Evolutionary conservation across 2,329 filamentous ascomycete species (phyloP).

Genomic region (Calcarisporium arbuscula): DNA sequence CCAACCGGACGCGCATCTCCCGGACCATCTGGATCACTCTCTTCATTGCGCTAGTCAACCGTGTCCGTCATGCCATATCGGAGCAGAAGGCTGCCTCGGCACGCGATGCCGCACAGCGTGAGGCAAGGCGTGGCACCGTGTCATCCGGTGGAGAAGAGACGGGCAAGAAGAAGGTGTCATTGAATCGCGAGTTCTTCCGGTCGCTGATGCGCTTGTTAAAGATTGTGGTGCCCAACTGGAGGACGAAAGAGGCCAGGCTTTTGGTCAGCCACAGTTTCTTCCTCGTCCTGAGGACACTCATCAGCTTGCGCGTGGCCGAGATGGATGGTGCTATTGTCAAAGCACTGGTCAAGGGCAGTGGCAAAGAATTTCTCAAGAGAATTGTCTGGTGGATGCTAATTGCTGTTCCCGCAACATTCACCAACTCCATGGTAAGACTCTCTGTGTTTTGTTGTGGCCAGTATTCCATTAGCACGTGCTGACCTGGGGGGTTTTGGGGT

Average conservation of each 20-base stretch:
- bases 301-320: slow-evolving; percentile 92
- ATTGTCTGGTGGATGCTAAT: slow-evolving; percentile 99
- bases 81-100: slow-evolving; percentile 83
- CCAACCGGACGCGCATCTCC: slow-evolving; percentile 75
- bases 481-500: not conserved
- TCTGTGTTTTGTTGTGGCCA: not conserved
- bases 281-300: slow-evolving; percentile 79
- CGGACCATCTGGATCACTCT: slow-evolving; percentile 78
- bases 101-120: slow-evolving; percentile 55
- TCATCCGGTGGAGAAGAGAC: slow-evolving; percentile 29
- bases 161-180: slow-evolving; percentile 73
- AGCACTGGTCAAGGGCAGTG: slow-evolving; percentile 83
- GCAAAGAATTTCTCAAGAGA: slow-evolving; percentile 79
- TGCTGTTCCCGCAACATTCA: slow-evolving; percentile 91
- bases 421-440: slow-evolving; percentile 90
- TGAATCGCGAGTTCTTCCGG: slow-evolving; percentile 77
- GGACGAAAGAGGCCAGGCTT: slow-evolving; percentile 79
- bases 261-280: slow-evolving; percentile 91
- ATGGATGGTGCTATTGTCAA: slow-evolving; percentile 93
- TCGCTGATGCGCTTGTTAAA: slow-evolving; percentile 70
- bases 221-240: slow-evolving; percentile 88
- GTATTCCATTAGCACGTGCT: not conserved
- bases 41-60: slow-evolving; percentile 73
- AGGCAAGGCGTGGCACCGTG: slow-evolving; percentile 41
- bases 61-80: slow-evolving; percentile 82